Base-by-base conservation (phyloP, 768 basidiomycete species). In the Termitomyces eurrhizus region DNA sequence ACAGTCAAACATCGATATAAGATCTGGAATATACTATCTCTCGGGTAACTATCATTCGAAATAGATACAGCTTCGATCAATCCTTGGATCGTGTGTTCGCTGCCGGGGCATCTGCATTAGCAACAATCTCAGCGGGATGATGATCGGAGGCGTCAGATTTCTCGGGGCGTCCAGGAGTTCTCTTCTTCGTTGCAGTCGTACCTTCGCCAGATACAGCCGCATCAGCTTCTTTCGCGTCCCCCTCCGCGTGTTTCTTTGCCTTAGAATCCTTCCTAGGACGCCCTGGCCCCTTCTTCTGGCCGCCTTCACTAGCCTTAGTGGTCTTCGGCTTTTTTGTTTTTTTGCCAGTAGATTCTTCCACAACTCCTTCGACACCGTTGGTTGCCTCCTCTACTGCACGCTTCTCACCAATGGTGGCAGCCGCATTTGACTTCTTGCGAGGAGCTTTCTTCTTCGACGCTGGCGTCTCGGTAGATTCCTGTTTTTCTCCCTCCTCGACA, bases 311-410 rank as follows among this genome's bases (percentile, higher is more conserved):
- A 6, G 21, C 57, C 35, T 62, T 56, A 0, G 51, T 44, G 36
- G 44, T 51, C 60, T 68, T 71, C n/a, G 65, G 58, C 26, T 67
- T 72, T 66, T 74, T 71, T 7, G 55, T 58, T 45, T 65, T 66
- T 57, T 68, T 70, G 21, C 53, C 67, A 0, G 37, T 55, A 14
- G 63, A 68, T 55, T 65, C 60, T 54, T 69, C 69, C 0, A 41
- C 64, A 18, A 39, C 57, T 18, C 63, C 68, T 14, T 48, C 42
- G 32, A 33, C 61, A 42, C 36, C 42, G 5, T 45, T 63, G 5
- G 4, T 32, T 51, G 58, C 59, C 4, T 57, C 64, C 21, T 52
- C 64, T 24, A 48, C 60, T 6, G 41, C 61, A 14, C 62, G 64
- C 21, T 67, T 67, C 29, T 65, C 62, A 0, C 66, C 66, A 1